phyloP scores from a whole-genome alignment of 2,329 filamentous ascomycete species.

The Aspergillus ustus region DNA sequence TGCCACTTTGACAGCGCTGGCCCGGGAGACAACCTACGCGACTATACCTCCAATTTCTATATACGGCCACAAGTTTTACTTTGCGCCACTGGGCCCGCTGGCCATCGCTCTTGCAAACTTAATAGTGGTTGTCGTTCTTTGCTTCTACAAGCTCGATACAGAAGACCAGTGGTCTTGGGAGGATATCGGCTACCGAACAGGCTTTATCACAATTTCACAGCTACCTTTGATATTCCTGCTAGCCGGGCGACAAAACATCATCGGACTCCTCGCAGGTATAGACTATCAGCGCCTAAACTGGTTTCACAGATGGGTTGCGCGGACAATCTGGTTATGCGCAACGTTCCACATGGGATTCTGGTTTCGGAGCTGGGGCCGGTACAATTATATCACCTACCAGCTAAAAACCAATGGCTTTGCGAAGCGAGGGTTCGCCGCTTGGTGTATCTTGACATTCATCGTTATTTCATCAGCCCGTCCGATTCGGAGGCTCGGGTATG shows the following conservation, averaged over 20 bases:
- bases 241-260: slow-evolving; percentile 60
- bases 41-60: slow-evolving; percentile 43
- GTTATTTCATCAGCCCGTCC: slow-evolving; percentile 56
- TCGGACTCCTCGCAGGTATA: slow-evolving; percentile 53
- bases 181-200: slow-evolving; percentile 60
- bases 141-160: slow-evolving; percentile 60
- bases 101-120: slow-evolving; percentile 49
- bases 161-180: slow-evolving; percentile 57
- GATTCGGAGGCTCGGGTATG: slow-evolving; percentile 55
- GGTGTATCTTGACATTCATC: slow-evolving; percentile 57
- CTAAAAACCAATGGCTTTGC: slow-evolving; percentile 55
- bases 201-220: slow-evolving; percentile 58
- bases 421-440: slow-evolving; percentile 57
- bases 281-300: slow-evolving; percentile 58
- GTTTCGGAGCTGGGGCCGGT: slow-evolving; percentile 57
- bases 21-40: slow-evolving; percentile 58
- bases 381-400: slow-evolving; percentile 55
- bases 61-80: slow-evolving; percentile 37
- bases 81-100: slow-evolving; percentile 46
- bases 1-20: slow-evolving; percentile 59
- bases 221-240: slow-evolving; percentile 61
- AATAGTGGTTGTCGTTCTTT: slow-evolving; percentile 58
- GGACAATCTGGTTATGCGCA: slow-evolving; percentile 57
- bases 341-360: slow-evolving; percentile 62
- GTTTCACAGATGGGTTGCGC: slow-evolving; percentile 58